Evolutionary conservation across 257 asterid genomes (phyloP).

Genomic region (Lavandula angustifolia): DNA sequence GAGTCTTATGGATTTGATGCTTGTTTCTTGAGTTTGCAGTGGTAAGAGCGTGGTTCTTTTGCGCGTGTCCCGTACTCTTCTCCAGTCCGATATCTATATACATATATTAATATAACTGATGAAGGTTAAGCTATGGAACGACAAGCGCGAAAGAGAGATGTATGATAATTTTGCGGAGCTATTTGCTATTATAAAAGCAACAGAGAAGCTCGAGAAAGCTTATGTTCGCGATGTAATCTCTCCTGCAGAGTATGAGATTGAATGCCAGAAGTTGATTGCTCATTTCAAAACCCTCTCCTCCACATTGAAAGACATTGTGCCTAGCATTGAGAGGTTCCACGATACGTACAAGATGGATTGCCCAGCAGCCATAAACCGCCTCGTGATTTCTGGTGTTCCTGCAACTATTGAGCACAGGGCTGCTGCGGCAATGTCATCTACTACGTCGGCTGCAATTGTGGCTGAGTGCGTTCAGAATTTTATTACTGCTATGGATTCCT

Average conservation of each 20-base stretch:
- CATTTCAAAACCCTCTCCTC: constrained; percentile 83
- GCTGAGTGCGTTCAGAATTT: constrained; percentile 93
- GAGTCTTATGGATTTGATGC: constrained; percentile 27
- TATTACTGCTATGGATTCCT: constrained; percentile 89
- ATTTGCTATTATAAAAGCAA: constrained; percentile 85
- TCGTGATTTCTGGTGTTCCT: constrained; percentile 80
- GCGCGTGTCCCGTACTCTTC: constrained; percentile 99
- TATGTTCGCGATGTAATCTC: constrained; percentile 77
- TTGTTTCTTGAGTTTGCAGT: constrained; percentile 39
- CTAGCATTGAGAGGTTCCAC: constrained; percentile 78
- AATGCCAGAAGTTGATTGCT: constrained; percentile 79
- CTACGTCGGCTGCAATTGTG: constrained; percentile 76
- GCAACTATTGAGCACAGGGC: constrained; percentile 92
- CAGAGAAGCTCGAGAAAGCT: constrained; percentile 90
- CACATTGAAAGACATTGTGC: constrained; percentile 70
- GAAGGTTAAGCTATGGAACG: constrained; percentile 98
- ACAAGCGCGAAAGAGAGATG: constrained; percentile 98
- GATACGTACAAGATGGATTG: constrained; percentile 89
- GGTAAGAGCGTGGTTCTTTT: constrained; percentile 41
- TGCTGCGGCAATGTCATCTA: constrained; percentile 52
- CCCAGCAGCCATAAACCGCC: constrained; percentile 76
- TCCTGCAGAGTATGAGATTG: constrained; percentile 64
- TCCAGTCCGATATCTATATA: constrained; percentile 46
- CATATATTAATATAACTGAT: constrained; percentile 37
- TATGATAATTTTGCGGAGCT: constrained; percentile 87